Evolutionary conservation across 2,329 filamentous ascomycete genomes (phyloP), one percentile per base, ranked within the genome.

Genomic region (Apiospora sp.): DNA sequence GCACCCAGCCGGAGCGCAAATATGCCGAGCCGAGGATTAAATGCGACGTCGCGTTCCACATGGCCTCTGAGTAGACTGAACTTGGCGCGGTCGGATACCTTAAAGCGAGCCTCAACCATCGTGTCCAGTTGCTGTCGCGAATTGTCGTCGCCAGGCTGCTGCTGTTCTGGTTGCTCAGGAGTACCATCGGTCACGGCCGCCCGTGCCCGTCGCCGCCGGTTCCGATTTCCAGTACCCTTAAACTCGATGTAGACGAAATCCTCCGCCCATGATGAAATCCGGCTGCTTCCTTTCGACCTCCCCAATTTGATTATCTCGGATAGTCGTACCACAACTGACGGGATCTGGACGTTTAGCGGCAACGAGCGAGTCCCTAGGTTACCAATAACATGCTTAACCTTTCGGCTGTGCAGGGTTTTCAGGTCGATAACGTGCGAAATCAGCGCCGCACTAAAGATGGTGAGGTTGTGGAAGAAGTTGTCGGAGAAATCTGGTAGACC

Each of bases 1-100:
- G 89, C 87, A 13, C 87, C 86, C 49, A 94, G 83, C 10, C 87
- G 85, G 71, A 94, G 84, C 22, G 87, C 87, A 79, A 94, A 92
- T 71, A 89, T 87, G 64, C 92, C 92, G 8, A 86, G 87, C 30
- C 82, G 82, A 2, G 85, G 81, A 75, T 89, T 87, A 80, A 93
- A 94, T 3, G 86, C 86, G 34, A 94, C 88, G 76, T 92, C 89
- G 3, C 85, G 84, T 75, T 92, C 90, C 34, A 91, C 84, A 64
- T 85, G 86, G 13, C 85, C 85, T 75, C 85, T 86, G 14, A 92
- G 85, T n/a, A 87, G 83, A 54, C 83, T 83, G 76, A 92, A 90
- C 73, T 87, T 89, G 7, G 83, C 76, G n/a, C 84, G 86, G 72
- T 88, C 86, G 13, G 84, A 82, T 22, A 91, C 88, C 37, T 83